Evolutionary conservation across 805 yeast genomes (phyloP), one percentile per base, ranked within the genome.

Genomic region (Kuraishia floccosa): DNA sequence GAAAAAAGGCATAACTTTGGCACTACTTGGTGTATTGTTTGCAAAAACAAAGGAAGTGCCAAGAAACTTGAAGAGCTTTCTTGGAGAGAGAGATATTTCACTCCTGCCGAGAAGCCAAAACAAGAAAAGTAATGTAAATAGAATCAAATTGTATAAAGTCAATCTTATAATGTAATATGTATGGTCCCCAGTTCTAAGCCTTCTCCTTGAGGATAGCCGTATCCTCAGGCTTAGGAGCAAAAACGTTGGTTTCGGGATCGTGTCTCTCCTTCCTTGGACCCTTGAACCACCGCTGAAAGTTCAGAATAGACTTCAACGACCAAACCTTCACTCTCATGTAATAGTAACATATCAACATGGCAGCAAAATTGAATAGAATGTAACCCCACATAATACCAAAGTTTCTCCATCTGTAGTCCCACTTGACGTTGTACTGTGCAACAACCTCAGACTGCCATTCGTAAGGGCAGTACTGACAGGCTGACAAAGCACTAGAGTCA

Each of bases 1-100:
- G 89, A 83, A 45, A 73, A 72, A 39, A 64, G 94, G 40, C 75
- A 75, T 14, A 96, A 91, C 56, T 66, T 91, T 38, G 97, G 97
- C 14, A 82, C 97, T 1, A 85, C 96, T 4, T 87, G 91, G 91
- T 69, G 80, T 55, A 63, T 80, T 41, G 74, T 80, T 6, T 80
- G 85, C 26, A 82, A 82, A 55, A 63, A 68, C 41, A 78, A 79
- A n/a, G 79, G 75, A 33, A 89, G 80, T 47, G 62, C 68, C 5
- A 60, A 58, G 44, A 59, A 57, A 28, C 46, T 50, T 18, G 63
- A 58, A 19, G 77, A 69, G 39, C 44, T 68, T 37, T 61, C 68
- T 0, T 66, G 68, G 41, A 47, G 61, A 23, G 74, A 71, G 35
- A 70, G 68, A 39, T 71, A 68, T 34, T 59, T 60, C 15, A 14